Percentiles rank a stretch among this genome's conserved stretches.
These are phyloP conservation scores for Urtica urens DNA, from an alignment of 306 rosid species.

Conservation along the genomic window DNA sequence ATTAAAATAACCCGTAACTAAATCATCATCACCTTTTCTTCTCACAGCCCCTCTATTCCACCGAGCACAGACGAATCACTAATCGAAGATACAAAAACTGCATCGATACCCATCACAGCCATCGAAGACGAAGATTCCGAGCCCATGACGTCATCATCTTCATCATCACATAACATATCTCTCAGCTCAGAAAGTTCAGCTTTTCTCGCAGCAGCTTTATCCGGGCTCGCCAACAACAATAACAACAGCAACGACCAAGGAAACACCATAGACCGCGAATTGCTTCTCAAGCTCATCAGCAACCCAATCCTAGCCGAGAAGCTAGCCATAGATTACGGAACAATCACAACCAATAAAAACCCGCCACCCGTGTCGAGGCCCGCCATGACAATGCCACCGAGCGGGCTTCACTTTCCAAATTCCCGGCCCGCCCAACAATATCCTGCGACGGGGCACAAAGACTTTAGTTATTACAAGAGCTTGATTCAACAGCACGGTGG, in stretches of 20 bases:
- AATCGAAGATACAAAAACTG: slow-evolving; percentile 24
- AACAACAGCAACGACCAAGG: slow-evolving; percentile 64
- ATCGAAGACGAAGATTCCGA: slow-evolving; percentile 73
- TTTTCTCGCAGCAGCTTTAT: slow-evolving; percentile 45
- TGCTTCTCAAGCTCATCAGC: slow-evolving; percentile 58
- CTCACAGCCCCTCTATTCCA: slow-evolving; percentile 43
- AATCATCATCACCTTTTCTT: background rate
- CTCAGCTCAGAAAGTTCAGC: slow-evolving; percentile 32
- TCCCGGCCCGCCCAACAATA: slow-evolving; percentile 23
- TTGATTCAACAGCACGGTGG: slow-evolving; percentile 95
- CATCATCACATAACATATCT: slow-evolving; percentile 11
- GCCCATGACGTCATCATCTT: slow-evolving; percentile 11
- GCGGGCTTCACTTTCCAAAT: slow-evolving; percentile 26
- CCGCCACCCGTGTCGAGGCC: slow-evolving; percentile 28
- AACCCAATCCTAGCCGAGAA: slow-evolving; percentile 72
- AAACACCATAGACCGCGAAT: slow-evolving; percentile 50
- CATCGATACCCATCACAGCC: slow-evolving; percentile 66
- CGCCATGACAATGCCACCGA: slow-evolving; percentile 19
- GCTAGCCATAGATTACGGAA: slow-evolving; percentile 51
- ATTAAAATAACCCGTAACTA: too few relatives aligned
- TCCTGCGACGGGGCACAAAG: slow-evolving; percentile 40
- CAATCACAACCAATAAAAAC: background rate
- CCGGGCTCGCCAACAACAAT: slow-evolving; percentile 46
- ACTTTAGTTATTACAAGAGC: slow-evolving; percentile 70
- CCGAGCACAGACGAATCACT: slow-evolving; percentile 33